phyloP scores from a whole-genome alignment of 140 eudicot genomes.

The Erigeron philadelphicus region DNA sequence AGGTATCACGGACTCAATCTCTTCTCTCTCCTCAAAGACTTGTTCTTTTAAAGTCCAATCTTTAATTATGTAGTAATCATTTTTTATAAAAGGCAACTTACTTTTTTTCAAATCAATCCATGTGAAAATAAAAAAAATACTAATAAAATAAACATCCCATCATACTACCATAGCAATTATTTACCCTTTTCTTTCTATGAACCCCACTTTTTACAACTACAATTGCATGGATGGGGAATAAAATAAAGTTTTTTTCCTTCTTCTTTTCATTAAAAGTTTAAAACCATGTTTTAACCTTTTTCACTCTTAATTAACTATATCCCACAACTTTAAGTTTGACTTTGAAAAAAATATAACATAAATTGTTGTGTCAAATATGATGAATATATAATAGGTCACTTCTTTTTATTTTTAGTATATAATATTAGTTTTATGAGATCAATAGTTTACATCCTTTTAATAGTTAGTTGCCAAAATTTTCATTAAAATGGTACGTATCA shows the following conservation, averaged over 20 bases:
- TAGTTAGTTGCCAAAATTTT: too few species aligned
- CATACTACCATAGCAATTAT: neutral
- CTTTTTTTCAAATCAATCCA: conserved; percentile 34
- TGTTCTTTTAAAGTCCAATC: conserved; percentile 32
- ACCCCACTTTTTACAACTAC: conserved; percentile 3
- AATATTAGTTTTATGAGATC: too few species aligned
- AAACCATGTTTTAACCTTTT: neutral
- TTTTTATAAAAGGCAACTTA: conserved; percentile 38
- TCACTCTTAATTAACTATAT: neutral
- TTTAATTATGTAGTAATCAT: conserved; percentile 66
- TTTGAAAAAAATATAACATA: neutral
- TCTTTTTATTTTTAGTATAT: too few species aligned
- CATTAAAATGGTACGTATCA: too few species aligned
- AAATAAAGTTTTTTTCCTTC: conserved; percentile 1
- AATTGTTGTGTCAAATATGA: too few species aligned
- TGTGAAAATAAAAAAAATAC: neutral
- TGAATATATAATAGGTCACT: too few species aligned
- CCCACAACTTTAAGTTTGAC: conserved; percentile 21
- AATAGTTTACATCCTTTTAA: too few species aligned
- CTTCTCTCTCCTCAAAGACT: conserved; percentile 35
- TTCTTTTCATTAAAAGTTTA: conserved; percentile 6
- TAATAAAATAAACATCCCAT: conserved; percentile 31
- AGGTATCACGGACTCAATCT: conserved; percentile 46
- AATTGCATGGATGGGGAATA: neutral
- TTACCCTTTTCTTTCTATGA: neutral